These are phyloP conservation scores for Halenospora varia DNA, from an alignment of 495 filamentous ascomycete genomes.

Conservation along the genomic window DNA sequence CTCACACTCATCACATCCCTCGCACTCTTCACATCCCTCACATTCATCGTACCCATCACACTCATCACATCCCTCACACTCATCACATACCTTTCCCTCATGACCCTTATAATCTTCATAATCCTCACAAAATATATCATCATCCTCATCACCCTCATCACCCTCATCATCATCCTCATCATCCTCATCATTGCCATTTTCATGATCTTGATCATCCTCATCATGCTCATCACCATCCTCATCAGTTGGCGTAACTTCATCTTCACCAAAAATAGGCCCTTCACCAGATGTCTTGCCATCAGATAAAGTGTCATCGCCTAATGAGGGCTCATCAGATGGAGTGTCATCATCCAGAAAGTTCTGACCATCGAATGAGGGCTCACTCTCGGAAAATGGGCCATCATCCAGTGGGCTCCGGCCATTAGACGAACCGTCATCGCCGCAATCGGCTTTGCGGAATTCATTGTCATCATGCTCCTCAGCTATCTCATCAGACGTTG, in stretches of 20 bases:
- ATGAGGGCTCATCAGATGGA: neutral
- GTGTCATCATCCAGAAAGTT: neutral
- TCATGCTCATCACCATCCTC: no score
- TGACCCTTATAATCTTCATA: slow-evolving; percentile 3
- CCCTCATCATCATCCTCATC: no score
- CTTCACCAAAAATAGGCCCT: neutral
- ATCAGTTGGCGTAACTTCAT: no score
- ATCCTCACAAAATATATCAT: no score
- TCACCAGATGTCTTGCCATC: neutral
- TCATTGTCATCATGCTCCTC: neutral
- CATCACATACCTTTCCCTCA: slow-evolving; percentile 1
- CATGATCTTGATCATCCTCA: no score
- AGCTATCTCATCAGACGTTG: neutral
- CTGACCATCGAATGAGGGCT: neutral
- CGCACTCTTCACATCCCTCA: no score
- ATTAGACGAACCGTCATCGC: neutral
- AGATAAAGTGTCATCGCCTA: neutral
- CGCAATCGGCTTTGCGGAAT: no score
- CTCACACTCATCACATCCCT: no score
- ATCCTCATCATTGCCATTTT: no score
- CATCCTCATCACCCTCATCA: no score
- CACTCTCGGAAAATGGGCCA: neutral
- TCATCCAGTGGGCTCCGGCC: no score
- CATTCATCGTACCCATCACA: no score
- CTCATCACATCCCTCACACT: slow-evolving; percentile 1